Evolutionary conservation across 108 stramenopile genomes (phyloP), one percentile per base, ranked within the genome.

Genomic region (Nitzschia palea): DNA sequence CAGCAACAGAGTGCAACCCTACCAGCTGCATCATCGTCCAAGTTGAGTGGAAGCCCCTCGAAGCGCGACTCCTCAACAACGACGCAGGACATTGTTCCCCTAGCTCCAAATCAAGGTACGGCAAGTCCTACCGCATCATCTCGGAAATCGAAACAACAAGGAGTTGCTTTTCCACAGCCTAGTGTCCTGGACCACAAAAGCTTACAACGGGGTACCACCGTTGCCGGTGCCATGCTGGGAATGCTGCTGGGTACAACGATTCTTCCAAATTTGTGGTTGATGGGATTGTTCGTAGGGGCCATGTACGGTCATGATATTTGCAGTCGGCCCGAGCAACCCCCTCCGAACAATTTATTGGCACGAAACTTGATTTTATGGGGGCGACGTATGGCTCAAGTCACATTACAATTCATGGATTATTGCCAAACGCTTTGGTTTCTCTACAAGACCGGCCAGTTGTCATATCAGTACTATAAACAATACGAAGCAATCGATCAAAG

Each of bases 121-220:
- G 45, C 30, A 5, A 17, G 29, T 33, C 35, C 54, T n/a, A 3
- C 17, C 17, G 20, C 28, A 23, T 42, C 26, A 20, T 14, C 33
- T 45, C 18, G 26, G 6, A 14, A 29, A 32, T 48, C 58, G 18
- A 34, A 28, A 22, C 12, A 37, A 37, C 12, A 37, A 37, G 68
- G 73, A 14, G 85, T 81, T 34, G 86, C 86, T 10, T 84, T 87
- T 67, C 86, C 86, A 5, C 86, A 87, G 59, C 75, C 68, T 15
- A 63, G 66, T 20, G 53, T 67, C 25, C 34, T 87, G 43, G 58
- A 60, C 29, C 54, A 71, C 30, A 43, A 45, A 12, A 52, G 63
- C 31, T 17, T 87, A 12, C 70, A 63, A 40, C 63, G 67, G 23
- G 78, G 78, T 12, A 71, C 68, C 4, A 68, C 58, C 5, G 29